Evolutionary conservation across 2,329 filamentous ascomycete genomes (phyloP).

Genomic region (Neonectria neomacrospora): DNA sequence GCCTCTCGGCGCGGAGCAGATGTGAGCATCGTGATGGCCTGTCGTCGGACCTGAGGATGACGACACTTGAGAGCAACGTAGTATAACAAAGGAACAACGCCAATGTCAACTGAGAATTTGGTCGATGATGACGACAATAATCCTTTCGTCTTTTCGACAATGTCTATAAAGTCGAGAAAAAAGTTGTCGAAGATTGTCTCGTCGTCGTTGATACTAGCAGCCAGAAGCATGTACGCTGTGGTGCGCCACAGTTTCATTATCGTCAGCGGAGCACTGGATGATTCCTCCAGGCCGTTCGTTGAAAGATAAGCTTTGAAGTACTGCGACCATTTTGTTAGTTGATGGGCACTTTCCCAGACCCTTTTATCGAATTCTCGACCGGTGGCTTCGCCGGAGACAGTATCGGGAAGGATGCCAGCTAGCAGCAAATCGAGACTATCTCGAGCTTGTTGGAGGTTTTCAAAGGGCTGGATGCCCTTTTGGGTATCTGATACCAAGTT

Average conservation of each 20-base stretch:
- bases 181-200: slow-evolving; percentile 21
- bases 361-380: neutral
- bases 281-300: neutral
- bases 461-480: slow-evolving; percentile 8
- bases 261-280: slow-evolving; percentile 3
- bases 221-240: slow-evolving; percentile 21
- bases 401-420: slow-evolving; percentile 24
- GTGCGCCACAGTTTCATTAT: slow-evolving; percentile 31
- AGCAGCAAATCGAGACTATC: slow-evolving; percentile 26
- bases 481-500: slow-evolving; percentile 1
- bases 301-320: slow-evolving; percentile 18
- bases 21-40: slow-evolving; percentile 21
- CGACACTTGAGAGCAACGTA: slow-evolving; percentile 35
- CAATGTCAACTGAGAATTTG: slow-evolving; percentile 26
- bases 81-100: slow-evolving; percentile 29
- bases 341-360: slow-evolving; percentile 9
- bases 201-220: slow-evolving; percentile 7
- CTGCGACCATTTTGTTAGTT: slow-evolving; percentile 18
- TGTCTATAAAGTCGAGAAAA: slow-evolving; percentile 19
- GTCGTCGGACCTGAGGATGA: slow-evolving; percentile 26
- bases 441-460: slow-evolving; percentile 23
- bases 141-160: slow-evolving; percentile 10
- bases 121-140: slow-evolving; percentile 13
- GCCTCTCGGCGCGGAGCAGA: slow-evolving; percentile 28
- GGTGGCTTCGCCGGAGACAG: neutral